Conservation (phyloP, 2,329 filamentous ascomycete genomes). For the Cryphonectria nitschkei region DNA sequence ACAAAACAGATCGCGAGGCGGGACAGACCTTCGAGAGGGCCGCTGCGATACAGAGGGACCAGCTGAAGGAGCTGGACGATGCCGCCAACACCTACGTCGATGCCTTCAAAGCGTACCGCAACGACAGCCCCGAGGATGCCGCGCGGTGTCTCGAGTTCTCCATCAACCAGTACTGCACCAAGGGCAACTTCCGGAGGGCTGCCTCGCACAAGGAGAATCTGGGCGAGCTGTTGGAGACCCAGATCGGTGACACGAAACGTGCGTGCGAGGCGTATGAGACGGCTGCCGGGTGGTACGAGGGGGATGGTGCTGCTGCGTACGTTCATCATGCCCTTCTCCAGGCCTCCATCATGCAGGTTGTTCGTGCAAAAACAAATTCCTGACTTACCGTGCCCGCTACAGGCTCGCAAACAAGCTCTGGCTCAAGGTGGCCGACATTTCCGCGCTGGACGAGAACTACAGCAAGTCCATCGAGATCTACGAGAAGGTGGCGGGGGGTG, state of each 20-base stretch:
- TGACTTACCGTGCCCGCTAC: neutral
- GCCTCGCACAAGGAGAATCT: conserved; percentile 89
- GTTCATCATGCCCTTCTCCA: conserved; percentile 38
- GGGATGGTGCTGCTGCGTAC: conserved; percentile 81
- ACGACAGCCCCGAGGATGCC: conserved; percentile 81
- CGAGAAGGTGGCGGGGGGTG: conserved; percentile 78
- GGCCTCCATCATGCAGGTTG: neutral
- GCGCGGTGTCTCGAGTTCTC: conserved; percentile 78
- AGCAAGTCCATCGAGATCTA: conserved; percentile 80
- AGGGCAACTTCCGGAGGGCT: conserved; percentile 88
- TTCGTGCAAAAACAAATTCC: neutral
- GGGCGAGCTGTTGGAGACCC: conserved; percentile 82
- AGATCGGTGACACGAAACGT: conserved; percentile 75
- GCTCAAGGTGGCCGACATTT: conserved; percentile 88
- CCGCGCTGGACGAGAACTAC: conserved; percentile 82
- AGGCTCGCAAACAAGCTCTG: conserved; percentile 91
- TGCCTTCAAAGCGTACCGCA: conserved; percentile 94
- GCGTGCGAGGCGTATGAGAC: conserved; percentile 84
- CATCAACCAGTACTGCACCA: conserved; percentile 83
- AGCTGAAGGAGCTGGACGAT: conserved; percentile 90
- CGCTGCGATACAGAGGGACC: conserved; percentile 76
- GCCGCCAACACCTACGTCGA: conserved; percentile 86
- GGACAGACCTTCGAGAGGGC: conserved; percentile 86
- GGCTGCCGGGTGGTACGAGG: conserved; percentile 87
- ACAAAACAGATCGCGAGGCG: conserved; percentile 72